Base-by-base conservation (phyloP, 495 filamentous ascomycete species). In the Talaromyces adpressus region DNA sequence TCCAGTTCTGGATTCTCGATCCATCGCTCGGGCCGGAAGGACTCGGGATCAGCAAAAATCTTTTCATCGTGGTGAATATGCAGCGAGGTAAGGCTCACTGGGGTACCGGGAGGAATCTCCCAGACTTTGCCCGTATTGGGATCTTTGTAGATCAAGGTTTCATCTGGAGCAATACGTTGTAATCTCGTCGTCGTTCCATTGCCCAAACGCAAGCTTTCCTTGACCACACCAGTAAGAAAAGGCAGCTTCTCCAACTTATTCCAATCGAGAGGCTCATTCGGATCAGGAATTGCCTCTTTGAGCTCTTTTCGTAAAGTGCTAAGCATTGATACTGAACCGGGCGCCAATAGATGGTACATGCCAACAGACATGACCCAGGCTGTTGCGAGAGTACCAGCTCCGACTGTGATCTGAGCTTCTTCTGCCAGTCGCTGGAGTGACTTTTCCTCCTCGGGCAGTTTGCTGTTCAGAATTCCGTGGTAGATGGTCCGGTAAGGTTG, bases 11-110 rank as follows among this genome's bases (percentile, higher is more conserved):
- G 47, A 27, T 61, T 65, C 2, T 65, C 68, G 1, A 74, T 67
- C 80, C 80, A 84, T 18, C 80, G 72, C 59, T 82, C 78, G 0
- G 80, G 81, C 1, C 72, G 60, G 61, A 81, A 84, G 6, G 54
- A 49, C 18, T 65, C 32, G 0, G 78, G 72, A 1, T 75, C 58
- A 0, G 69, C 63, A 65, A 78, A 81, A 8, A 76, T 70, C 1
- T 32, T 61, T 32, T 70, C 63, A 58, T 78, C 67, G 49, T 71
- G 66, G 29, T 71, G 69, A 29, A 75, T 63, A 39, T 68, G 62
- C 4, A 70, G 64, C 16, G 65, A 63, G n/a, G 69, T 66, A 72
- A 77, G 77, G 59, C 75, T 71, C 20, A 80, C 64, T 9, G 71
- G 64, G 4, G 71, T 75, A 39, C 69, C 70, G 0, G 67, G 69